Conservation (phyloP, 2,329 filamentous ascomycete species). For the Sporothrix euskadiensis region DNA sequence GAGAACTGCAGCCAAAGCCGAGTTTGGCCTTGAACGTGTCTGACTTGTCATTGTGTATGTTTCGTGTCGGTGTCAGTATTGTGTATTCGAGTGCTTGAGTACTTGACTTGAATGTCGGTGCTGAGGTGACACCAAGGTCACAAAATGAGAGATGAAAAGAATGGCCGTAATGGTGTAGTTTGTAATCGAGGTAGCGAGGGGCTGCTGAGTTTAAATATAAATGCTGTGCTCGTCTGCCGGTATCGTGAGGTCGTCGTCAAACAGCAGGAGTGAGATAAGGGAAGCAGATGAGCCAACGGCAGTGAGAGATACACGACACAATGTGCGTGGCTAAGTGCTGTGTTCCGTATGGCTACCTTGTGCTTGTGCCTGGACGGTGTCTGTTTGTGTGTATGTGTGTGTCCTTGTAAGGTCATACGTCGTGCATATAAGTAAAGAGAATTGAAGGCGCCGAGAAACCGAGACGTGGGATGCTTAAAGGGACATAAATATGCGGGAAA, state of each 20-base stretch:
- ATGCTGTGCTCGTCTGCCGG: not conserved
- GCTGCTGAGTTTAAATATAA: not conserved
- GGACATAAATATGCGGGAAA: not conserved
- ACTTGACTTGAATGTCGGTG: not conserved
- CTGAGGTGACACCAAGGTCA: not conserved
- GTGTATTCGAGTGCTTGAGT: not conserved
- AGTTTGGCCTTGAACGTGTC: not conserved
- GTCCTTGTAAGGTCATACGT: conserved; percentile 17
- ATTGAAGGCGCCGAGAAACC: conserved; percentile 15
- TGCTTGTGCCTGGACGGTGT: not conserved
- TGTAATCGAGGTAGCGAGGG: not conserved
- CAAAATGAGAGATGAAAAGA: not conserved
- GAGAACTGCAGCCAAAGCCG: conserved; percentile 10
- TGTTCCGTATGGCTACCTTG: not conserved
- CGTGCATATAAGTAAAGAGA: conserved; percentile 16
- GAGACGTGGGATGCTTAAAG: not conserved
- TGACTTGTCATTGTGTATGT: conserved; percentile 15
- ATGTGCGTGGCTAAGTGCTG: conserved; percentile 2
- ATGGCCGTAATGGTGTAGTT: not conserved
- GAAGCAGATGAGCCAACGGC: not conserved
- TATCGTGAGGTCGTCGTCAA: not conserved
- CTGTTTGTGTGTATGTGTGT: conserved; percentile 7
- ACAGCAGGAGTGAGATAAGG: not conserved
- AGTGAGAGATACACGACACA: not conserved
- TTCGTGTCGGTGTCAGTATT: not conserved